phyloP scores from a whole-genome alignment of 495 filamentous ascomycete genomes.

The Parachaetomium inaequale region DNA sequence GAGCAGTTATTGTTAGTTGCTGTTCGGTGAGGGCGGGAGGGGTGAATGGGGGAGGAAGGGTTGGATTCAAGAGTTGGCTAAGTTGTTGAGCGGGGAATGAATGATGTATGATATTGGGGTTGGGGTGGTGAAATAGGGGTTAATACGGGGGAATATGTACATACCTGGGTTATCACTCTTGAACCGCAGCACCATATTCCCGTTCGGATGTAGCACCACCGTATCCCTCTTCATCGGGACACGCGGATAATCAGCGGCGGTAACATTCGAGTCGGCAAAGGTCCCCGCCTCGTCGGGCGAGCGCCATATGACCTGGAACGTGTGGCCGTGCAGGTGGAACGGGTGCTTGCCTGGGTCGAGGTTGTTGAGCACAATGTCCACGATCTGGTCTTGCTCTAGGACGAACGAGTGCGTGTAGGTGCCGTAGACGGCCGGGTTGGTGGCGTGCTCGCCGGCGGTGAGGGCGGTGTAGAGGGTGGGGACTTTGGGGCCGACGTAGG shows the following conservation, averaged over 20 bases:
- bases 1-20: neutral
- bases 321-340: conserved; percentile 85
- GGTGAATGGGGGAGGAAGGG: too few relatives aligned
- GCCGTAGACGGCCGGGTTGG: conserved; percentile 68
- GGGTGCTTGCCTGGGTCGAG: conserved; percentile 68
- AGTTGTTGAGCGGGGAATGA: too few relatives aligned
- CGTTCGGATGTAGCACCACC: conserved; percentile 51
- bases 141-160: conserved; percentile 33
- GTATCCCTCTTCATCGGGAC: conserved; percentile 56
- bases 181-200: conserved; percentile 65
- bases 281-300: conserved; percentile 43
- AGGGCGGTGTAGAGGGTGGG: conserved; percentile 76
- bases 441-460: conserved; percentile 58
- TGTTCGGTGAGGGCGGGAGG: too few relatives aligned
- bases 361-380: conserved; percentile 83
- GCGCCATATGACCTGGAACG: conserved; percentile 62
- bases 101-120: too few relatives aligned
- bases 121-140: neutral
- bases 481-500: conserved; percentile 70
- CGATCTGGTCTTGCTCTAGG: conserved; percentile 60
- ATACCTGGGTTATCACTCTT: conserved; percentile 62
- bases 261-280: conserved; percentile 43
- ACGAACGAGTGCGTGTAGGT: conserved; percentile 66
- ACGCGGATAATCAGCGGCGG: conserved; percentile 38
- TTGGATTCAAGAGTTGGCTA: neutral